Conservation (phyloP, 2,329 filamentous ascomycete species). For the Biscogniauxia marginata region DNA sequence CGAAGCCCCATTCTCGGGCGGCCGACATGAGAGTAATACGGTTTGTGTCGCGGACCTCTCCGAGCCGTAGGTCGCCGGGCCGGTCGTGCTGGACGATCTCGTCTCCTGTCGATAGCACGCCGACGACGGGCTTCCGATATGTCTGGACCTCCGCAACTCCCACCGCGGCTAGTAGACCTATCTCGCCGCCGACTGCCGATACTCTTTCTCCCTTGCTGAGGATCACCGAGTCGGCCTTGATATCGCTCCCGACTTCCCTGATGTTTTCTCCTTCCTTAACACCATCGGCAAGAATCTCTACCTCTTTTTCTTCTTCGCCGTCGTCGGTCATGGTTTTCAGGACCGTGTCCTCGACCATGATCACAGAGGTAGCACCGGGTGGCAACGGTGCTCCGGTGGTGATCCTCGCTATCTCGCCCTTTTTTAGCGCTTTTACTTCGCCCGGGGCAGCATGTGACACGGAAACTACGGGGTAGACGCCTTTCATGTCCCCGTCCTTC, state of each 20-base stretch:
- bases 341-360: slow-evolving; percentile 94
- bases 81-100: slow-evolving; percentile 79
- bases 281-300: slow-evolving; percentile 79
- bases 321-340: slow-evolving; percentile 75
- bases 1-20: slow-evolving; percentile 70
- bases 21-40: slow-evolving; percentile 83
- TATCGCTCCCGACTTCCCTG: slow-evolving; percentile 86
- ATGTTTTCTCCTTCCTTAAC: slow-evolving; percentile 83
- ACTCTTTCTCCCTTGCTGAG: slow-evolving; percentile 78
- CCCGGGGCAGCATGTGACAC: slow-evolving; percentile 82
- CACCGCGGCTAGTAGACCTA: slow-evolving; percentile 84
- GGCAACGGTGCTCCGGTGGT: slow-evolving; percentile 93
- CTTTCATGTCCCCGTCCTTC: slow-evolving; percentile 64
- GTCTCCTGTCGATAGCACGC: slow-evolving; percentile 90
- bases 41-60: slow-evolving; percentile 93
- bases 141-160: slow-evolving; percentile 70
- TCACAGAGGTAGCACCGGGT: slow-evolving; percentile 81
- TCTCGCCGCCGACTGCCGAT: slow-evolving; percentile 82
- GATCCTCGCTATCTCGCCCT: slow-evolving; percentile 81
- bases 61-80: slow-evolving; percentile 62
- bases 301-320: slow-evolving; percentile 78
- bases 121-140: slow-evolving; percentile 75
- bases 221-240: slow-evolving; percentile 66
- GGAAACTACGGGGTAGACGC: slow-evolving; percentile 80
- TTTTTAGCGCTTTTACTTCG: slow-evolving; percentile 61